phyloP scores from a whole-genome alignment of 345 rosid genomes.

The Rhizophora mangle region DNA sequence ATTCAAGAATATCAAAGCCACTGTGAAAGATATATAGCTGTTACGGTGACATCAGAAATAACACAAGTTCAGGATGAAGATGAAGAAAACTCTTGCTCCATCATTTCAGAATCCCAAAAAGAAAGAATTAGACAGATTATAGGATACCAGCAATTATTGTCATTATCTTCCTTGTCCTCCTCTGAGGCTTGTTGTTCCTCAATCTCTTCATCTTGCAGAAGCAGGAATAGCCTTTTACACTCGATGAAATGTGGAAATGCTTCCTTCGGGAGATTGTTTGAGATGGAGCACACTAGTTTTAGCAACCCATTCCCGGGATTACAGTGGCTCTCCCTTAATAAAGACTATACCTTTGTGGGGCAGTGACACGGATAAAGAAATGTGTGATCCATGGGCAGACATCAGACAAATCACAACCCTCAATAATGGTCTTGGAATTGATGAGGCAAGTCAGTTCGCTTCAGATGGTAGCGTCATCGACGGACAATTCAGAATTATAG shows the following conservation, averaged over 20 bases:
- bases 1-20: too few relatives aligned
- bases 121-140: conserved; percentile 42
- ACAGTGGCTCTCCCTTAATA: conserved; percentile 38
- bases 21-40: too few relatives aligned
- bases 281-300: conserved; percentile 53
- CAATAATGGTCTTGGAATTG: background rate
- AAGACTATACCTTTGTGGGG: conserved; percentile 49
- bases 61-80: conserved; percentile 30
- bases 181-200: conserved; percentile 26
- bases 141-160: conserved; percentile 43
- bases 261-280: conserved; percentile 44
- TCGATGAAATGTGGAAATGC: conserved; percentile 48
- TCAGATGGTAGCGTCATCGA: conserved; percentile 29
- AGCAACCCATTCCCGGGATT: conserved; percentile 40
- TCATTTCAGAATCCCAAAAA: conserved; percentile 30
- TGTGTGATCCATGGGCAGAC: conserved; percentile 41
- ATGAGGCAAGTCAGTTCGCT: conserved; percentile 16
- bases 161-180: conserved; percentile 19
- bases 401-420: conserved; percentile 18
- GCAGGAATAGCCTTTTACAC: conserved; percentile 32
- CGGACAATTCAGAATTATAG: background rate
- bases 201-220: conserved; percentile 14
- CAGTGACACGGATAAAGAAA: conserved; percentile 33
- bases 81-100: conserved; percentile 13
- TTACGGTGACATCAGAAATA: conserved; percentile 31